Evolutionary conservation across 2,329 filamentous ascomycete species (phyloP).

Genomic region (Fusarium sp.): DNA sequence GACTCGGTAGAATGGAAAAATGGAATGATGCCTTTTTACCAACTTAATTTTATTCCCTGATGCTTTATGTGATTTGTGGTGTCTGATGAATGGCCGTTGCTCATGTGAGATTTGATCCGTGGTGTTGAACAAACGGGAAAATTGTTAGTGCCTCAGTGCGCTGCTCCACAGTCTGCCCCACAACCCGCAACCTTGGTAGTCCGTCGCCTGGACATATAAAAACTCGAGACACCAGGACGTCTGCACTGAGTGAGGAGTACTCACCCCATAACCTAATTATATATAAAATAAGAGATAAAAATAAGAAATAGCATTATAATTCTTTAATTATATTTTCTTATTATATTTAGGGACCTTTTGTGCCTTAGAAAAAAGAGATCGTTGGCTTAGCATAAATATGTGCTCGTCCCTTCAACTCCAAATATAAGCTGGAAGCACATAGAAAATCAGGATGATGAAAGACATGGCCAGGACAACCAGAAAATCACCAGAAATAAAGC

Average conservation of each 20-base stretch:
- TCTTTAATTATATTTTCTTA: too few species aligned
- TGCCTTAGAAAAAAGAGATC: too few species aligned
- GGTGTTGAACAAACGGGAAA: not conserved
- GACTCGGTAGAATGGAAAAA: conserved; percentile 54
- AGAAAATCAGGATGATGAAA: not conserved
- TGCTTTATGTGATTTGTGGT: not conserved
- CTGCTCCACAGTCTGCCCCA: not conserved
- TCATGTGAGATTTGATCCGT: not conserved
- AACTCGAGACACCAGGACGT: too few species aligned
- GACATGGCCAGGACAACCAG: not conserved
- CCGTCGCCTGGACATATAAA: not conserved
- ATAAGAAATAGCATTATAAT: too few species aligned
- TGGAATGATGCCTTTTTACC: conserved; percentile 46
- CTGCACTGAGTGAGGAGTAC: too few species aligned
- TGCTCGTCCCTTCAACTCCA: not conserved
- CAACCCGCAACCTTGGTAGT: not conserved
- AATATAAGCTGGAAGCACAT: not conserved
- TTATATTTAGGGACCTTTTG: too few species aligned
- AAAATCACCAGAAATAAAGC: not conserved
- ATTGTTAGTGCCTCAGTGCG: not conserved
- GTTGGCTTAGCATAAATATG: too few species aligned
- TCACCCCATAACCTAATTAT: too few species aligned
- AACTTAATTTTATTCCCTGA: not conserved
- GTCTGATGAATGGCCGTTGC: not conserved
- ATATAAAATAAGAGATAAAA: too few species aligned